Evolutionary conservation across 129 eudicot species (phyloP).

Genomic region (Arctium minus): DNA sequence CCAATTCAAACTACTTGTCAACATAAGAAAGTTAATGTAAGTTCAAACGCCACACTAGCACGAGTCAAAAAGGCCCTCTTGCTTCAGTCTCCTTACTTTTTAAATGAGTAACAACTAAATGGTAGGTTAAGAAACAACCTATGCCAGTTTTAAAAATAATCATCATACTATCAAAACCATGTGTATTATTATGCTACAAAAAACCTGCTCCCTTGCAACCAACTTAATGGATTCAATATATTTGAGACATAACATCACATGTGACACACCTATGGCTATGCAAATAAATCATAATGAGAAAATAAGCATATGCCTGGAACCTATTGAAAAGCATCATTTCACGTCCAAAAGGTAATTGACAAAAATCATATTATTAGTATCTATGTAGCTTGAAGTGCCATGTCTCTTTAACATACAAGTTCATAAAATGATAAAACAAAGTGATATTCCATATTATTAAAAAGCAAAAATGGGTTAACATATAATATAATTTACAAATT

Average conservation of each 20-base stretch:
- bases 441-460: not conserved
- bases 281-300: not conserved
- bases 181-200: not conserved
- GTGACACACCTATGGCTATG: not conserved
- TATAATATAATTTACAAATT: not conserved
- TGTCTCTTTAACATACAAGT: not conserved
- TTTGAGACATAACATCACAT: not conserved
- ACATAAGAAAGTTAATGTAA: not conserved
- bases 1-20: not conserved
- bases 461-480: not conserved
- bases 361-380: not conserved
- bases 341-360: not conserved
- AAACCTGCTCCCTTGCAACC: not conserved
- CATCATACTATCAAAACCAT: not conserved
- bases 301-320: not conserved
- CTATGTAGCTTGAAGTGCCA: not conserved
- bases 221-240: not conserved
- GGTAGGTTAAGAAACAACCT: not conserved
- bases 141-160: not conserved
- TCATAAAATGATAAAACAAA: not conserved
- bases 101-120: not conserved
- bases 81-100: too few relatives aligned
- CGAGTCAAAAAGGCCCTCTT: too few relatives aligned
- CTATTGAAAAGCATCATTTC: not conserved
- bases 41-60: too few relatives aligned